Base-by-base conservation (phyloP, 2,329 filamentous ascomycete genomes). In the Didymella arachidicola region DNA sequence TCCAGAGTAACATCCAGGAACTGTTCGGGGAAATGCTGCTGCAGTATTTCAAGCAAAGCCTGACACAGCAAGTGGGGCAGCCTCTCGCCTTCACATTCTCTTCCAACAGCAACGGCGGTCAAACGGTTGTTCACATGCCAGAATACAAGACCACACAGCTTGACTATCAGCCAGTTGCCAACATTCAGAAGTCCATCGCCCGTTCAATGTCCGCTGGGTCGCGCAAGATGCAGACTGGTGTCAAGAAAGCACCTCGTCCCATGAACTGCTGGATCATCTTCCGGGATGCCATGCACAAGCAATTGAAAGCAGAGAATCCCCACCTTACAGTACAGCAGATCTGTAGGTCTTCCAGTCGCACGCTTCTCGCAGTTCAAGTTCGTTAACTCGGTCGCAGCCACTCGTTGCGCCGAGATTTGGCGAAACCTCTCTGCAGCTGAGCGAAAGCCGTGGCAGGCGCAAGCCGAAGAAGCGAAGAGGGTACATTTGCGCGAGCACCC, bases 221-320 rank as follows among this genome's bases (percentile, higher is more conserved):
- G 16, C 41, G 43, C 38, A 38, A 16, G 22, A 38, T 45, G 10
- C 25, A 52, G 30, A 43, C 38, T 32, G 44, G 42, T 36, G 25
- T 44, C 16, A 68, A 65, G 62, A 68, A 63, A 30, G 59, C 63
- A 30, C 69, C 69, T 7, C 69, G 69, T 10, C 69, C 69, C n/a
- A 70, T 69, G 69, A 71, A 71, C 39, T 69, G 67, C 49, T 71
- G 61, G 61, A 65, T 71, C 59, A 58, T 70, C 18, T 71, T 61
- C 55, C 48, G 69, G 53, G 66, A 71, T 39, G 53, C 48, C 7
- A 64, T 54, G 61, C 58, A 65, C 59, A 66, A 65, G 61, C 30
- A 59, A 29, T 53, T 68, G 39, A 69, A 69, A 45, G 38, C 43
- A 11, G 52, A 62, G 22, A 53, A 63, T 42, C 64, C 65, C 2